phyloP scores from a whole-genome alignment of 768 basidiomycete species.

The Multifurca ochricompacta region DNA sequence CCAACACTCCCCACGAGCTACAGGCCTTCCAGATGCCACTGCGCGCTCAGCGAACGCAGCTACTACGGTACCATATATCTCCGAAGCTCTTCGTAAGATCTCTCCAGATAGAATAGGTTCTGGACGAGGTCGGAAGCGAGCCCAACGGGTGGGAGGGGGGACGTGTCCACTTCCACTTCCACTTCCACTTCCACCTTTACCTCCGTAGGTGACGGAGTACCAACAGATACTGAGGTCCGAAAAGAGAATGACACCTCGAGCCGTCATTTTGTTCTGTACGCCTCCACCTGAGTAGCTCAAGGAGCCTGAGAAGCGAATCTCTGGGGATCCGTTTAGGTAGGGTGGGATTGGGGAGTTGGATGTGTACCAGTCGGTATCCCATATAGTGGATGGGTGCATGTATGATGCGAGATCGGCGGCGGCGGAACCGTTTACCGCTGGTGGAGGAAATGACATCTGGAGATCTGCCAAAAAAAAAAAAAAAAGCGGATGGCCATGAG shows the following conservation, averaged over 20 bases:
- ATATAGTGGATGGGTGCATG: constrained; percentile 36
- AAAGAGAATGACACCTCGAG: constrained; percentile 36
- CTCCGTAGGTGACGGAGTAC: constrained; percentile 37
- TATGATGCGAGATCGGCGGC: constrained; percentile 39
- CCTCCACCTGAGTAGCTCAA: constrained; percentile 29
- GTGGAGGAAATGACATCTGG: constrained; percentile 31
- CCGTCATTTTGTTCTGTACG: constrained; percentile 25
- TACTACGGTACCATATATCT: constrained; percentile 43
- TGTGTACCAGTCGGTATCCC: constrained; percentile 38
- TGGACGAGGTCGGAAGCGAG: constrained; percentile 35
- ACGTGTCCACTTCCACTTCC: constrained; percentile 22
- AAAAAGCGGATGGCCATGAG: no score
- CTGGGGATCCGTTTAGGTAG: constrained; percentile 23
- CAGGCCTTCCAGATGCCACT: constrained; percentile 34
- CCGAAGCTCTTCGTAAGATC: constrained; percentile 35
- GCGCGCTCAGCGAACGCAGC: constrained; percentile 42
- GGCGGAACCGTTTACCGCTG: constrained; percentile 28
- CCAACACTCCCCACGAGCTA: constrained; percentile 53
- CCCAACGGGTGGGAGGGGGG: constrained; percentile 32
- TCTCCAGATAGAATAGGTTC: constrained; percentile 28
- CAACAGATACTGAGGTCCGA: constrained; percentile 44
- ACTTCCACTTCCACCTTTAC: no score
- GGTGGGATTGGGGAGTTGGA: constrained; percentile 29
- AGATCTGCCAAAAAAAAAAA: constrained; percentile 18
- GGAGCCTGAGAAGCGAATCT: constrained; percentile 27